A percentile compares a stretch with the other conserved stretches of the same genome.
Evolutionary conservation across 208 protist species (phyloP).

Genomic region (Leishmania arabica): DNA sequence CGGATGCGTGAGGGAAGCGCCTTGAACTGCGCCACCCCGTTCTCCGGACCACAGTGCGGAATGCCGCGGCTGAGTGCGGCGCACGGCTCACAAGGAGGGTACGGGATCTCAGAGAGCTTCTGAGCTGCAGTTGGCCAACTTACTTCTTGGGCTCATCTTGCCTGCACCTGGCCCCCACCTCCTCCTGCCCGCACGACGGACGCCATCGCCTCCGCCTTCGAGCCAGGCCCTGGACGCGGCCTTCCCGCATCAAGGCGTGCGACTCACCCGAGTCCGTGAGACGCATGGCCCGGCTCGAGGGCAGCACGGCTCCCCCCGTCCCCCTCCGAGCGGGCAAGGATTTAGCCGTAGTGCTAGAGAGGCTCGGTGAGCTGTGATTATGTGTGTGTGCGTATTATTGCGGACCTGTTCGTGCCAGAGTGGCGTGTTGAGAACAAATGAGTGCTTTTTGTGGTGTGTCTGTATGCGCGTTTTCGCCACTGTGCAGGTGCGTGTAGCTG

Average conservation of each 20-base stretch:
- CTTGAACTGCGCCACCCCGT: neutral
- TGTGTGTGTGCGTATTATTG: too few relatives aligned
- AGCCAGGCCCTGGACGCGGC: neutral
- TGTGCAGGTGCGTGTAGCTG: too few relatives aligned
- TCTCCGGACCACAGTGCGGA: neutral
- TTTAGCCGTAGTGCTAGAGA: too few relatives aligned
- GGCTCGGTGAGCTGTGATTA: too few relatives aligned
- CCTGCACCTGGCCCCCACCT: neutral
- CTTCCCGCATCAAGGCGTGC: neutral
- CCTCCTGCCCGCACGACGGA: neutral
- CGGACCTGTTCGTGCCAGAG: too few relatives aligned
- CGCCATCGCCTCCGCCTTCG: neutral
- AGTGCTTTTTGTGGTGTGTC: too few relatives aligned
- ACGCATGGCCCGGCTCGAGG: neutral
- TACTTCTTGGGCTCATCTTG: neutral
- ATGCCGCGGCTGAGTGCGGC: neutral
- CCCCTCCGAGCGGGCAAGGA: too few relatives aligned
- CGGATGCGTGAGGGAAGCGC: neutral
- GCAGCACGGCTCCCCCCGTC: neutral
- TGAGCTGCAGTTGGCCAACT: neutral
- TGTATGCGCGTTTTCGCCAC: too few relatives aligned
- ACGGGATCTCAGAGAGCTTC: neutral
- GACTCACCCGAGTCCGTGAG: neutral
- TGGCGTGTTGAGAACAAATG: too few relatives aligned
- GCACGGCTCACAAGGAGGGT: neutral